Base-by-base conservation (phyloP, 768 basidiomycete species). In the Cystobasidium onofrii region DNA sequence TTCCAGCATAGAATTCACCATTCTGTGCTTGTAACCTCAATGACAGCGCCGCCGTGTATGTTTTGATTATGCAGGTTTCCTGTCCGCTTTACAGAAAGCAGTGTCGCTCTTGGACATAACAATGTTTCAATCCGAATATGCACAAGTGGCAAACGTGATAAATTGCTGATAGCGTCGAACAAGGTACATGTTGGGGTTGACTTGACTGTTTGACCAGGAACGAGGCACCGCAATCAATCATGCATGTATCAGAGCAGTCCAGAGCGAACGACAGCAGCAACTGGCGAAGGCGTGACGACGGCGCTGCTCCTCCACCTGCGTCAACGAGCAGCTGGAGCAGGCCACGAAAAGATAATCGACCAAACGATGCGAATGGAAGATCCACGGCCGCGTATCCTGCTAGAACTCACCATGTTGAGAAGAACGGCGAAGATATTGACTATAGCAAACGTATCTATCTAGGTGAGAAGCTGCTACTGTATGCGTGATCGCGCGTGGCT, bases 371-470 rank as follows among this genome's bases (percentile, higher is more conserved):
- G 3, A 50, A n/a, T 50, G 46, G 46, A 50, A 15, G 9, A n/a
- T 12, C 46, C n/a, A 50, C 46, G 46, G 12, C 46, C 20, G 46
- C 46, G 9, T 50, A 50, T n/a, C 46, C 46, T 20, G 46, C 46
- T 9, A 50, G 46, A 20, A n/a, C 46, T 3, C 46, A 50, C 46
- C 46, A n/a, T 50, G 46, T 20, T 20, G 46, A 50, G 15, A 50
- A 50, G 46, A 23, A 12, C 63, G 63, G 10, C 33, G 25, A 43
- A 27, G 34, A 41, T 6, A 23, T 64, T 17, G 63, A 64, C 39
- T 43, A 36, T 17, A 64, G 36, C 63, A 64, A 64, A 23, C 63
- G 63, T 46, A 64, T 64, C 63, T 64, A 64, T 39, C 63, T 64
- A 27, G 63, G 63, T 64, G 34, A 60, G 57, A 60, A 60, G 36